Conservation (phyloP, 2,329 filamentous ascomycete species). For the Aureobasidium sp. region DNA sequence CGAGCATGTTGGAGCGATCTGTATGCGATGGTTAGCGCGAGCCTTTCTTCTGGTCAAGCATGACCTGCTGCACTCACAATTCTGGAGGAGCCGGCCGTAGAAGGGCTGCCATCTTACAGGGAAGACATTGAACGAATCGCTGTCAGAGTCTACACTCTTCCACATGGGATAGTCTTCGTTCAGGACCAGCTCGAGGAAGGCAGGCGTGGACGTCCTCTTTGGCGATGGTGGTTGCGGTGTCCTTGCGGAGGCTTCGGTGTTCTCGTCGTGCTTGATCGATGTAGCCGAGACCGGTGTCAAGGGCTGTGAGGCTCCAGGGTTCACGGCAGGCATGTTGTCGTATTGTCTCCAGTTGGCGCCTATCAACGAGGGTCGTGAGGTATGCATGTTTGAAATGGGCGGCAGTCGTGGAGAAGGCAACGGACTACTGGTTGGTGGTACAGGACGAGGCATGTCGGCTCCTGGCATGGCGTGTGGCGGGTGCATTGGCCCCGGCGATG, state of each 20-base stretch:
- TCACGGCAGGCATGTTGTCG: neutral
- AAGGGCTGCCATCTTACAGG: slow-evolving; percentile 10
- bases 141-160: neutral
- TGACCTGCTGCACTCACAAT: neutral
- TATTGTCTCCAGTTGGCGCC: slow-evolving; percentile 5
- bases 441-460: neutral
- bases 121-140: neutral
- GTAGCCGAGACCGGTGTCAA: neutral
- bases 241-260: neutral
- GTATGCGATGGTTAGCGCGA: neutral
- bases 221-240: neutral
- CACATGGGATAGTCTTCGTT: slow-evolving; percentile 3
- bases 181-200: slow-evolving; percentile 7
- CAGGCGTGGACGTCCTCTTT: neutral
- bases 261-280: neutral
- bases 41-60: neutral
- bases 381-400: neutral
- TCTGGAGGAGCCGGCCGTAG: neutral
- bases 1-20: slow-evolving; percentile 7
- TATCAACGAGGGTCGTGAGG: neutral
- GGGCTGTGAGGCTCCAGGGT: neutral
- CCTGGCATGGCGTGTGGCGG: neutral
- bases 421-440: neutral
- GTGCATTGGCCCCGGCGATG: neutral
- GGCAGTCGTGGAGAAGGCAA: neutral